These are phyloP conservation scores for Borovskyia barvae DNA, from an alignment of 208 protist species.

Conservation along the genomic window DNA sequence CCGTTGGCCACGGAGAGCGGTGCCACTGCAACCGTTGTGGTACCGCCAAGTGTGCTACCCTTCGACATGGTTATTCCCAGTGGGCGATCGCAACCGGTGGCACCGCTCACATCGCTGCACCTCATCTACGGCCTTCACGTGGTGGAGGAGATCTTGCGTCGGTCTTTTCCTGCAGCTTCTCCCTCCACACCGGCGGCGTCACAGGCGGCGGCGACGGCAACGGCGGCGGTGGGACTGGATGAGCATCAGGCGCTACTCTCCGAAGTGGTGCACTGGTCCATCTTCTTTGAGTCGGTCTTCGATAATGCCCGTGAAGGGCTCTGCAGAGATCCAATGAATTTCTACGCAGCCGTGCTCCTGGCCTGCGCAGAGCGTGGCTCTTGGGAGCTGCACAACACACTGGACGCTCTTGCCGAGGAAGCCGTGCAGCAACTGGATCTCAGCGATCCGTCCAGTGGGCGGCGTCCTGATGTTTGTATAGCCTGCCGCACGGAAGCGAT, in stretches of 20 bases:
- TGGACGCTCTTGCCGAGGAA: conserved; percentile 27
- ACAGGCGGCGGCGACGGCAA: background rate
- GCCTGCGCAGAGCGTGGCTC: conserved; percentile 33
- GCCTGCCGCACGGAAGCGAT: conserved; percentile 20
- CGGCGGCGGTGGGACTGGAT: conserved; percentile 3
- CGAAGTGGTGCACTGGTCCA: conserved; percentile 38
- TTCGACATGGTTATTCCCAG: conserved; percentile 17
- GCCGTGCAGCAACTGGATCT: conserved; percentile 18
- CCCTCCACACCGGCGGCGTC: too few species aligned
- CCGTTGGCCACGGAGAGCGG: background rate
- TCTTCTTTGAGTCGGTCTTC: conserved; percentile 40
- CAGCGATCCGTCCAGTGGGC: conserved; percentile 15
- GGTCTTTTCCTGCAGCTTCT: background rate
- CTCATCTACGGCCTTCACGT: conserved; percentile 35
- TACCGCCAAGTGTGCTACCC: background rate
- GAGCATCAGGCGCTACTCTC: conserved; percentile 20
- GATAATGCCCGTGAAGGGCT: conserved; percentile 33
- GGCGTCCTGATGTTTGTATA: conserved; percentile 21
- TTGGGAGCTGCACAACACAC: conserved; percentile 16
- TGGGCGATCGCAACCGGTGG: conserved; percentile 27
- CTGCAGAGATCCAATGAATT: conserved; percentile 33
- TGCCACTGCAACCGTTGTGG: background rate
- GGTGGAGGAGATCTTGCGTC: conserved; percentile 31
- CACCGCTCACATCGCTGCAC: conserved; percentile 32
- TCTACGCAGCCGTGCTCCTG: conserved; percentile 41